phyloP scores from a whole-genome alignment of 257 asterid species.

The Striga asiatica region DNA sequence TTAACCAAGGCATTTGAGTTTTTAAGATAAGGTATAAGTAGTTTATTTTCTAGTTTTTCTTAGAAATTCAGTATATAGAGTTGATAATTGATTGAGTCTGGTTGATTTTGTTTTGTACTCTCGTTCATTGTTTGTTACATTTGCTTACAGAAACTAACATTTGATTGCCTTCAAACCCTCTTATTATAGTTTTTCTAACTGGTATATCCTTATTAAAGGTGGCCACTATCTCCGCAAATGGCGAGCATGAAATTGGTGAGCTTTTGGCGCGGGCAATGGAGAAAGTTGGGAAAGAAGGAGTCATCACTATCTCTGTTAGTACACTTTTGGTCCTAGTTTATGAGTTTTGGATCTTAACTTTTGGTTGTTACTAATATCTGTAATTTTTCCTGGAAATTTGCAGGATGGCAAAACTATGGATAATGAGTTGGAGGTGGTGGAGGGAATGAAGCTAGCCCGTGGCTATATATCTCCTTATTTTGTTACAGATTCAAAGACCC shows the following conservation, averaged over 20 bases:
- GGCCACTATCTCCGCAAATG: slow-evolving; percentile 83
- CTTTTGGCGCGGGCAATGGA: slow-evolving; percentile 81
- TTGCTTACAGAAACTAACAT: no score
- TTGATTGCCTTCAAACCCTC: no score
- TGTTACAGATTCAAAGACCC: slow-evolving; percentile 58
- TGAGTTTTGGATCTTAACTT: background rate
- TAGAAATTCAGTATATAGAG: no score
- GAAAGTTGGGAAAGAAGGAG: slow-evolving; percentile 95
- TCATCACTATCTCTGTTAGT: slow-evolving; percentile 71
- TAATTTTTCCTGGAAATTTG: slow-evolving; percentile 9
- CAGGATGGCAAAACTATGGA: slow-evolving; percentile 85
- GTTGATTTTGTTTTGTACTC: no score
- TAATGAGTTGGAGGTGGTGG: slow-evolving; percentile 88
- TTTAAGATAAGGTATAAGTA: background rate
- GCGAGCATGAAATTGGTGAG: slow-evolving; percentile 86
- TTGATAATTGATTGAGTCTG: no score
- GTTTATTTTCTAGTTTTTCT: no score
- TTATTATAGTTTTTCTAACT: slow-evolving; percentile 13
- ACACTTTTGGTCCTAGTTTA: slow-evolving; percentile 11
- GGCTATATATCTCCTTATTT: slow-evolving; percentile 92
- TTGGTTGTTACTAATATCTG: slow-evolving; percentile 2
- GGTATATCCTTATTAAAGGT: slow-evolving; percentile 36
- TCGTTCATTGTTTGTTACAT: no score
- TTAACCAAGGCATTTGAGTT: background rate
- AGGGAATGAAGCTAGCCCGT: slow-evolving; percentile 89